phyloP scores from a whole-genome alignment of 2,329 filamentous ascomycete species.

The Sordariomycetes sp. region DNA sequence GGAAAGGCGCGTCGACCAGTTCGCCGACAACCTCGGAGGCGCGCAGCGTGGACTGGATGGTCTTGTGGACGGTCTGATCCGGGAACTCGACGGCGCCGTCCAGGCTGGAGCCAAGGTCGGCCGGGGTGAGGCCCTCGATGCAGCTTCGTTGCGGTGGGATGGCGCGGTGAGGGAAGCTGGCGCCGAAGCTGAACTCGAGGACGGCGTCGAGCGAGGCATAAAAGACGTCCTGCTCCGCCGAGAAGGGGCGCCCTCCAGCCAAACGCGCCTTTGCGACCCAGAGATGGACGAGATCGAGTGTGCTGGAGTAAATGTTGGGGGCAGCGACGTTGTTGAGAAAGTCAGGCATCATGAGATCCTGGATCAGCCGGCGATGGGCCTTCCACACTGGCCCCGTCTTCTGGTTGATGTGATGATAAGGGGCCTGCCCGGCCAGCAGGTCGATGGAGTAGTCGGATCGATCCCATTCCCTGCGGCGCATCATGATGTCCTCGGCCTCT shows the following conservation, averaged over 20 bases:
- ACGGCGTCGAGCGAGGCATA: conserved; percentile 21
- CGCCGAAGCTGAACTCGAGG: conserved; percentile 20
- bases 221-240: conserved; percentile 20
- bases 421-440: conserved; percentile 20
- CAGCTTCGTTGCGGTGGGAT: conserved; percentile 10
- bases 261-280: conserved; percentile 23
- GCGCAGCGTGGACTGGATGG: conserved; percentile 5
- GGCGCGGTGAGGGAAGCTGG: conserved; percentile 13
- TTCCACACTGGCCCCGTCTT: conserved; percentile 20
- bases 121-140: not conserved
- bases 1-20: not conserved
- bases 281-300: conserved; percentile 18
- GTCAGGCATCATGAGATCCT: conserved; percentile 25
- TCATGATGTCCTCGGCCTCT: conserved; percentile 33
- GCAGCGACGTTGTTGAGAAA: conserved; percentile 23
- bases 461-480: conserved; percentile 35
- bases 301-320: conserved; percentile 22
- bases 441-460: conserved; percentile 22
- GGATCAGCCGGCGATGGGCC: conserved; percentile 21
- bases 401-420: conserved; percentile 22
- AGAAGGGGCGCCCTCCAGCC: conserved; percentile 14
- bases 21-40: conserved; percentile 1
- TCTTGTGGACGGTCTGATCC: conserved; percentile 15
- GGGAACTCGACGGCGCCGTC: conserved; percentile 6
- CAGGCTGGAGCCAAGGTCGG: conserved; percentile 4